These are phyloP conservation scores for Taphrina wiesneri DNA, from an alignment of 1,139 yeast species.

Conservation along the genomic window DNA sequence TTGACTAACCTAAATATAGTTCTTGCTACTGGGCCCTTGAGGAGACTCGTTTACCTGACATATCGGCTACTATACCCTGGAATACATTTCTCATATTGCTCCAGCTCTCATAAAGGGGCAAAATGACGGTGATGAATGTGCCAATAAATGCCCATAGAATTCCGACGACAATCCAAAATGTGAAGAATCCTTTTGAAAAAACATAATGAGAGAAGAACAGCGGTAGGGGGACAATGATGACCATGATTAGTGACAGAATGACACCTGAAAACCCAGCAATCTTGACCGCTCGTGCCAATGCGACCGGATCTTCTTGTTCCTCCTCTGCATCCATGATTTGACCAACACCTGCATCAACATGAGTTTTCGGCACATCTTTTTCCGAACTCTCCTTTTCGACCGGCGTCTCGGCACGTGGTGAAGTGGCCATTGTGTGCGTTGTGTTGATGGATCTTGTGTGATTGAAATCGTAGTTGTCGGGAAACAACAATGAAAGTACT, in stretches of 20 bases:
- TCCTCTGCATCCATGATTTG: slow-evolving; percentile 2
- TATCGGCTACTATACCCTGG: slow-evolving; percentile 11
- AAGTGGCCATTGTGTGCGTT: not conserved
- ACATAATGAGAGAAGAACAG: slow-evolving; percentile 47
- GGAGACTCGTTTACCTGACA: slow-evolving; percentile 2
- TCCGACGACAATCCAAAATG: slow-evolving; percentile 49
- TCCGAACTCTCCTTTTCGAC: not conserved
- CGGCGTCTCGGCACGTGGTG: not conserved
- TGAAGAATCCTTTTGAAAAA: slow-evolving; percentile 47
- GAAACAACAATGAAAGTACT: slow-evolving; percentile 42
- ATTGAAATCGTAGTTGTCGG: slow-evolving; percentile 49
- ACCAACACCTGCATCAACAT: slow-evolving; percentile 1
- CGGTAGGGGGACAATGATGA: slow-evolving; percentile 46
- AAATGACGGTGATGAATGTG: slow-evolving; percentile 45
- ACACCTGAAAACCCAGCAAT: slow-evolving; percentile 42
- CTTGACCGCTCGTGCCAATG: slow-evolving; percentile 38
- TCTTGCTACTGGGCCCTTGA: not conserved
- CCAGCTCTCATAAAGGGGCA: slow-evolving; percentile 48
- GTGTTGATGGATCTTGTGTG: slow-evolving; percentile 45
- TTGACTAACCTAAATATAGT: too few relatives aligned
- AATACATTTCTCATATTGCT: slow-evolving; percentile 38
- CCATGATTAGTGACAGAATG: slow-evolving; percentile 42
- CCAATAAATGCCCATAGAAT: slow-evolving; percentile 49
- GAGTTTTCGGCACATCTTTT: slow-evolving; percentile 7
- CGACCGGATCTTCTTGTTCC: slow-evolving; percentile 21